Conservation (phyloP, 768 basidiomycete species). For the Pleurotus tuoliensis region DNA sequence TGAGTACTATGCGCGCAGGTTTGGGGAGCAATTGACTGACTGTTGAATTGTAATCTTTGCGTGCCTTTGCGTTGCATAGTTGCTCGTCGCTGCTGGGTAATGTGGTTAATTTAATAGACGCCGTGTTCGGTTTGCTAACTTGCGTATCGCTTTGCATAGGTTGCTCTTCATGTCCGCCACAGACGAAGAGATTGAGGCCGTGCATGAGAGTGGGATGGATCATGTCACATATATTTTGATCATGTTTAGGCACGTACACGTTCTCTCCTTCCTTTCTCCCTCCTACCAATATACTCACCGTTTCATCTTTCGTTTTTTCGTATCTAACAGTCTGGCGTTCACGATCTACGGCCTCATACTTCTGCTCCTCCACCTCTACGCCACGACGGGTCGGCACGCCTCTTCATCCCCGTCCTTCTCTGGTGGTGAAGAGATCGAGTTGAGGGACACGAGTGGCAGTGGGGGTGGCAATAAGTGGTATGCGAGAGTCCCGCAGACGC, state of each 20-base stretch:
- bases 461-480: constrained; percentile 13
- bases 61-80: constrained; percentile 28
- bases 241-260: constrained; percentile 62
- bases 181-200: constrained; percentile 79
- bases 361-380: constrained; percentile 66
- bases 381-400: constrained; percentile 58
- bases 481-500: constrained; percentile 11
- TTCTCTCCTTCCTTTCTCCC: too few relatives aligned
- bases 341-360: constrained; percentile 71
- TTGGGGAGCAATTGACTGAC: too few relatives aligned
- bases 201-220: constrained; percentile 75
- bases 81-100: constrained; percentile 73
- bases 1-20: constrained; percentile 31
- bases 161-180: constrained; percentile 91
- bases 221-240: constrained; percentile 88
- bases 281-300: not conserved
- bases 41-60: too few relatives aligned
- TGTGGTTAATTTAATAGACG: constrained; percentile 9
- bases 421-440: constrained; percentile 32
- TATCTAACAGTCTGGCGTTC: constrained; percentile 59
- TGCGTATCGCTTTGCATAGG: constrained; percentile 26
- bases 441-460: constrained; percentile 16
- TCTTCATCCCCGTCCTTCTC: constrained; percentile 6
- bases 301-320: not conserved
- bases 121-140: not conserved